A percentile compares a stretch with the other conserved stretches of the same genome.
These are phyloP conservation scores for Viridothelium virens DNA, from an alignment of 495 filamentous ascomycete species.

Conservation along the genomic window DNA sequence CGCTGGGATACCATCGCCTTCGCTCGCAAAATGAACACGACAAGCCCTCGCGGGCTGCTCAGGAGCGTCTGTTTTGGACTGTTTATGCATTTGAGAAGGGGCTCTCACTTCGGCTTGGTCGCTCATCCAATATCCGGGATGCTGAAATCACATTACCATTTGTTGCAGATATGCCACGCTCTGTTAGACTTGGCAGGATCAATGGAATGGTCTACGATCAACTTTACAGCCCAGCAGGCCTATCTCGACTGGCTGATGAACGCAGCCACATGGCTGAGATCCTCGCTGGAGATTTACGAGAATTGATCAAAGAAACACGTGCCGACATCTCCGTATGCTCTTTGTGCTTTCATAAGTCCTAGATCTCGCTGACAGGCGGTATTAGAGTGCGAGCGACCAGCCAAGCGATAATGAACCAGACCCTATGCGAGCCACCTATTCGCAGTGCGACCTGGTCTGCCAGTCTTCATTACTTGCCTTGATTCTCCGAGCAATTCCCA, in stretches of 20 bases:
- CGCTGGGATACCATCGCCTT: constrained; percentile 23
- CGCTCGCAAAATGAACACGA: constrained; percentile 4
- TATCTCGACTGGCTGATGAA: constrained; percentile 43
- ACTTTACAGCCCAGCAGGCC: constrained; percentile 53
- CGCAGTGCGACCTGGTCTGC: constrained; percentile 26
- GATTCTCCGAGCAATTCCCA: constrained; percentile 26
- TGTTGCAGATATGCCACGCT: constrained; percentile 35
- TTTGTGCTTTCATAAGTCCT: not conserved
- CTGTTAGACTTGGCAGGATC: constrained; percentile 49
- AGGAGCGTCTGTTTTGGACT: constrained; percentile 25
- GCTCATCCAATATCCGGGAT: constrained; percentile 26
- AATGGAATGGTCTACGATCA: constrained; percentile 51
- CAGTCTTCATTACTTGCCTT: constrained; percentile 27
- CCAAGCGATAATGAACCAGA: not conserved
- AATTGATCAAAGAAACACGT: not conserved
- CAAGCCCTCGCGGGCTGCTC: constrained; percentile 9
- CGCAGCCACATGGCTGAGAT: constrained; percentile 23
- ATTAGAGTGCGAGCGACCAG: not conserved
- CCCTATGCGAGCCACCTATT: constrained; percentile 18
- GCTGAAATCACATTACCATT: constrained; percentile 33
- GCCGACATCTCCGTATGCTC: not conserved
- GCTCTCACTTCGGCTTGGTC: constrained; percentile 25
- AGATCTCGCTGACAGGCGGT: not conserved
- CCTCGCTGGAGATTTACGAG: not conserved
- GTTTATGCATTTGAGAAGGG: constrained; percentile 26